phyloP scores from a whole-genome alignment of 2,329 filamentous ascomycete genomes.

The Cordyceps fumosorosea region DNA sequence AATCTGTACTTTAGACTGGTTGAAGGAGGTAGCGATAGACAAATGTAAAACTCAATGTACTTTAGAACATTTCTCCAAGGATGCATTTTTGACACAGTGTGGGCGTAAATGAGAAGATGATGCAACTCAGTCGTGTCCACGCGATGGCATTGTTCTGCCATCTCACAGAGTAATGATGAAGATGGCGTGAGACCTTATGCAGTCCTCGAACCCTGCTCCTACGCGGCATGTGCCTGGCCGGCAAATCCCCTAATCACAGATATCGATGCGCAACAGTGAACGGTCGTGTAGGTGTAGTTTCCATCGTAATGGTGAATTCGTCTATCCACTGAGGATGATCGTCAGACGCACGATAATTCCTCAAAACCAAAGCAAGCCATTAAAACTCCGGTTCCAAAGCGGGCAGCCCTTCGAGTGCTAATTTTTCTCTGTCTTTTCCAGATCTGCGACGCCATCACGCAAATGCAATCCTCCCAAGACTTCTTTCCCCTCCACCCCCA shows the following conservation, averaged over 20 bases:
- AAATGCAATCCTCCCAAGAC: conserved; percentile 3
- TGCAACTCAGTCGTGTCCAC: background rate
- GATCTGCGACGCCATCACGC: conserved; percentile 27
- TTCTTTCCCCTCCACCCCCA: background rate
- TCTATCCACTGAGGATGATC: conserved; percentile 37
- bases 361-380: conserved; percentile 38
- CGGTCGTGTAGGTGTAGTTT: conserved; percentile 5
- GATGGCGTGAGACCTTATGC: background rate
- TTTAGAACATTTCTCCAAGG: background rate
- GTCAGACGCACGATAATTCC: conserved; percentile 36
- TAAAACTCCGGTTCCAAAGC: conserved; percentile 41
- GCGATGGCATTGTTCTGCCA: no score
- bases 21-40: conserved; percentile 25
- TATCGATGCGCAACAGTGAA: background rate
- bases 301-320: conserved; percentile 31
- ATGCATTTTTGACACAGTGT: background rate
- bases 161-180: no score
- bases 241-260: background rate
- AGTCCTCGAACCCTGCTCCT: background rate
- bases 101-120: background rate
- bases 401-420: conserved; percentile 33
- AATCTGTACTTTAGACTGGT: conserved; percentile 30
- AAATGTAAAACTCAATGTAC: conserved; percentile 15
- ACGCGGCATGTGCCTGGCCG: background rate
- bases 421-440: background rate